Base-by-base conservation (phyloP, 164 flowering plant genomes). In the Piper longum region DNA sequence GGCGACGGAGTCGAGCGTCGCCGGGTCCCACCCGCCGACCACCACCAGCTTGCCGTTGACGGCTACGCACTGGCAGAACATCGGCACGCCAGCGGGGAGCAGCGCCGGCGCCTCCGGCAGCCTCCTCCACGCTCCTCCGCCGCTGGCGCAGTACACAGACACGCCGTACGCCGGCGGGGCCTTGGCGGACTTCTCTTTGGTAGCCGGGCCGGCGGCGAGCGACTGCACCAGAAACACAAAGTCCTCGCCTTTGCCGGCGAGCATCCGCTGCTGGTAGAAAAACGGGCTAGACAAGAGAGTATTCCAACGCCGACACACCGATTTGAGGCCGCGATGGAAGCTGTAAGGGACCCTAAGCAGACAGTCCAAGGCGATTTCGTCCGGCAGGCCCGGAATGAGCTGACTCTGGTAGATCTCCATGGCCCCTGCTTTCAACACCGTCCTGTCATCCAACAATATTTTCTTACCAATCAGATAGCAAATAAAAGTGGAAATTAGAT, bases 211-310 rank as follows among this genome's bases (percentile, higher is more conserved):
- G 42, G 43, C 16, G 56, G 69, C 64, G 13, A 72, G 43, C 4
- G 77, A 58, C 45, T 81, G 85, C 11, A 81, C 69, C 18, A 79
- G 66, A 71, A 78, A 79, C 16, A 76, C 80, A 7, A 70, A 60
- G 39, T 54, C 56, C 43, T 73, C 69, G 7, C 70, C 64, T 3
- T 16, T 43, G 63, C 63, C 66, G 12, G 64, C 48, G 13, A 56
- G 60, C 36, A 48, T 36, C 43, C 76, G 58, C 9, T 70, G 59
- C 19, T 54, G n/a, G 51, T 67, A 61, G 55, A 70, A 76, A 13
- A 56, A 63, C 9, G 48, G 61, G 26, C 54, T 6, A 14, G 52
- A 43, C 4, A 75, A 4, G 6, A 75, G 63, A 57, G 48, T 19
- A 1, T 55, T 73, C 80, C 80, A 77, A 7, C 66, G 4, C 14